Conservation (phyloP, 2,329 filamentous ascomycete genomes). For the Penicillium digitatum region DNA sequence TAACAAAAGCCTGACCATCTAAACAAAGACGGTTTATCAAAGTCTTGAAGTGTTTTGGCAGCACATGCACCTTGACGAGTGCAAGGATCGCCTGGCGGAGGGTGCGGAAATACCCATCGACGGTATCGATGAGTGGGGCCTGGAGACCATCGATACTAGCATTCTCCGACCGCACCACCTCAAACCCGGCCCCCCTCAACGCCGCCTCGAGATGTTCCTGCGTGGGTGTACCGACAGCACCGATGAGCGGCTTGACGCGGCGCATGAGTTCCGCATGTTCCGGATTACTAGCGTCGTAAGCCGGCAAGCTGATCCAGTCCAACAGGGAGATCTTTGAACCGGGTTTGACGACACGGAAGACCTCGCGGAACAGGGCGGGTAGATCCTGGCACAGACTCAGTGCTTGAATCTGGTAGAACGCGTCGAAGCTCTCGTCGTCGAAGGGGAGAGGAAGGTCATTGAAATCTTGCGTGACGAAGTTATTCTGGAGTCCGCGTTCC, state of each 20-base stretch:
- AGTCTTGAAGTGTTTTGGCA: conserved; percentile 52
- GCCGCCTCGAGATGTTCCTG: conserved; percentile 47
- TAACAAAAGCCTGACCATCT: conserved; percentile 53
- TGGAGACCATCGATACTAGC: conserved; percentile 52
- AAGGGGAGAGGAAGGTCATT: conserved; percentile 53
- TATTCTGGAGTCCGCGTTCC: conserved; percentile 45
- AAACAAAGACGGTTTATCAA: conserved; percentile 53
- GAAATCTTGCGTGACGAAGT: conserved; percentile 51
- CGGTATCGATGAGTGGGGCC: conserved; percentile 52
- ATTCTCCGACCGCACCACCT: conserved; percentile 49
- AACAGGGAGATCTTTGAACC: conserved; percentile 50
- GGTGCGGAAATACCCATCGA: conserved; percentile 53
- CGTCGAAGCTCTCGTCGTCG: conserved; percentile 48
- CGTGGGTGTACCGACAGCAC: conserved; percentile 54
- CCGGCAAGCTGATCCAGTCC: conserved; percentile 53
- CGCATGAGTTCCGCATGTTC: conserved; percentile 52
- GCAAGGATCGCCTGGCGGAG: conserved; percentile 49
- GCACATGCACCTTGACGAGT: conserved; percentile 46
- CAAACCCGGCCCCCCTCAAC: conserved; percentile 48
- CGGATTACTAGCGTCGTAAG: conserved; percentile 47
- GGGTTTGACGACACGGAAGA: conserved; percentile 50
- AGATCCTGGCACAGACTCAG: conserved; percentile 53
- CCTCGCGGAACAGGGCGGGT: conserved; percentile 46
- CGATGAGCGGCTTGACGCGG: conserved; percentile 54
- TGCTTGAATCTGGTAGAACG: conserved; percentile 57